These are phyloP conservation scores for Fusarium miscanthi DNA, from an alignment of 2,329 filamentous ascomycete species.

Conservation along the genomic window DNA sequence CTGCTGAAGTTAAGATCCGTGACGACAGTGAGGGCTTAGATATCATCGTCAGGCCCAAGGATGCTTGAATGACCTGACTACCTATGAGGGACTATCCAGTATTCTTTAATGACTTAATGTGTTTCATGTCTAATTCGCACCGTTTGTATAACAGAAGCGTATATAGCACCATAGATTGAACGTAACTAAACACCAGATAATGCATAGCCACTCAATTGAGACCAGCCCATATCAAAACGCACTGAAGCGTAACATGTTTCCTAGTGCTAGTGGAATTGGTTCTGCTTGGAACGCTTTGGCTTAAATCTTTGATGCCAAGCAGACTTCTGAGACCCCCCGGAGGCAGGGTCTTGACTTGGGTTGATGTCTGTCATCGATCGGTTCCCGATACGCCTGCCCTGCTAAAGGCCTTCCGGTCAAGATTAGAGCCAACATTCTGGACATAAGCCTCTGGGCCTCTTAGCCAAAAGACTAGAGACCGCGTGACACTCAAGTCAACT, in stretches of 20 bases:
- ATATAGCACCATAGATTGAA: conserved; percentile 25
- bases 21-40: conserved; percentile 69
- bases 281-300: background rate
- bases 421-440: background rate
- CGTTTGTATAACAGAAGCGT: conserved; percentile 10
- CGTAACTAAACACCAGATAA: conserved; percentile 20
- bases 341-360: background rate
- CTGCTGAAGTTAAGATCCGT: conserved; percentile 75
- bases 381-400: background rate
- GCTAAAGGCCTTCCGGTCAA: background rate
- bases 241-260: background rate
- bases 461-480: background rate
- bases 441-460: background rate
- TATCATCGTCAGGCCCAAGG: conserved; percentile 51
- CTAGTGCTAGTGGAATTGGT: background rate
- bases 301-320: background rate
- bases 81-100: background rate
- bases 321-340: background rate
- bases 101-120: conserved; percentile 39
- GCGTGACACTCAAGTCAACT: background rate
- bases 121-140: conserved; percentile 33
- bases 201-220: conserved; percentile 11
- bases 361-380: background rate
- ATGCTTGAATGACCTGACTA: conserved; percentile 3
- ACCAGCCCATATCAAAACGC: background rate